phyloP scores from a whole-genome alignment of 768 basidiomycete genomes.

The Kwoniella newhampshirensis region DNA sequence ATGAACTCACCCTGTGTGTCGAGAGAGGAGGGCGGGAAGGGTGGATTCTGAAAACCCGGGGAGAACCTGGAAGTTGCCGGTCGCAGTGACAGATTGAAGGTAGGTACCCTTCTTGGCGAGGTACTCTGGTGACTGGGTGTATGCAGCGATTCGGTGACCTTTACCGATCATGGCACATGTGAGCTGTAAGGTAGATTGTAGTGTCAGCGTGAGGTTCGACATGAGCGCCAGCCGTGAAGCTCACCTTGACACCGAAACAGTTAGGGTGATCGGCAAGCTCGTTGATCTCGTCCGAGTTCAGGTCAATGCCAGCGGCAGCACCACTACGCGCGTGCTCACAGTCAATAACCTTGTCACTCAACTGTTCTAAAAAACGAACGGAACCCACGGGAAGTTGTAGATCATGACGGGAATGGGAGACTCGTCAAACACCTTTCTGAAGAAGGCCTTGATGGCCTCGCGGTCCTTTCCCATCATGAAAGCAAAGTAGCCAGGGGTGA shows the following conservation, averaged over 20 bases:
- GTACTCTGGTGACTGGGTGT: constrained; percentile 54
- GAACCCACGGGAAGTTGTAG: constrained; percentile 76
- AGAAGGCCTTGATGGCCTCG: constrained; percentile 47
- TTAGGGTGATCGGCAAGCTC: constrained; percentile 73
- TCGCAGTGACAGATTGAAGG: constrained; percentile 58
- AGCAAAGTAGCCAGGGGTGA: constrained; percentile 56
- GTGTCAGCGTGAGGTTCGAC: neutral
- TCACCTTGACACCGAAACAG: constrained; percentile 70
- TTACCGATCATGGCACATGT: constrained; percentile 85
- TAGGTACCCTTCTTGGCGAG: constrained; percentile 38
- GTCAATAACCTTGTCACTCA: constrained; percentile 3
- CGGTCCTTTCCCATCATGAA: constrained; percentile 61
- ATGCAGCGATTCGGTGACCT: constrained; percentile 69
- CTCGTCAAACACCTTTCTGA: constrained; percentile 59
- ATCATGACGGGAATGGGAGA: constrained; percentile 64
- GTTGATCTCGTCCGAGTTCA: constrained; percentile 74
- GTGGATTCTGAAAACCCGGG: constrained; percentile 74
- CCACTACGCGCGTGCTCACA: constrained; percentile 30
- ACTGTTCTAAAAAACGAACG: neutral
- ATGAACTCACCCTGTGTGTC: constrained; percentile 60
- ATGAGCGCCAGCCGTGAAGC: too few species aligned
- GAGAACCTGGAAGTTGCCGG: constrained; percentile 58
- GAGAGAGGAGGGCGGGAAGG: constrained; percentile 62
- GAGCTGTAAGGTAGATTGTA: constrained; percentile 57
- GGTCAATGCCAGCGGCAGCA: constrained; percentile 66